Conservation (phyloP, 371 early-diverging fungal species). For the Mucor racemosus region DNA sequence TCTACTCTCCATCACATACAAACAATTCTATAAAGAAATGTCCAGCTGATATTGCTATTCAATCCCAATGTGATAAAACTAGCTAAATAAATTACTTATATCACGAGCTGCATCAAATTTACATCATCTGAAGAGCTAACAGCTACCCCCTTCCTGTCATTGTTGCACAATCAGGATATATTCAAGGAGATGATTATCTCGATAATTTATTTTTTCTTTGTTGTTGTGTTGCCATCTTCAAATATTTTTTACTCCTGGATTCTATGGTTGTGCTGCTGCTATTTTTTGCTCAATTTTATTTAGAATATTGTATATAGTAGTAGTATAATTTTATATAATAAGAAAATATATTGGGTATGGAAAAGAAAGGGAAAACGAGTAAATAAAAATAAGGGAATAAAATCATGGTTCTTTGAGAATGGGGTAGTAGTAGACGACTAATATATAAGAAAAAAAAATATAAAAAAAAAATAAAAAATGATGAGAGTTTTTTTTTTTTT, state of each 20-base stretch:
- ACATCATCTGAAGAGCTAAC: slow-evolving; percentile 3
- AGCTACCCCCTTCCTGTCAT: not conserved
- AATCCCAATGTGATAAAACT: too few relatives aligned
- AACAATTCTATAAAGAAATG: too few relatives aligned
- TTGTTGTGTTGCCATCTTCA: not conserved
- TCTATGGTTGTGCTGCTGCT: not conserved
- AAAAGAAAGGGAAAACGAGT: not conserved
- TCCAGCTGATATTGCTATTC: too few relatives aligned
- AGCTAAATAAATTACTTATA: too few relatives aligned
- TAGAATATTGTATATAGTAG: not conserved
- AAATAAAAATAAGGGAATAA: not conserved
- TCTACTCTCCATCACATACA: too few relatives aligned
- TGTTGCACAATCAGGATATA: not conserved
- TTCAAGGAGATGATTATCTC: slow-evolving; percentile 1
- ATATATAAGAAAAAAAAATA: not conserved
- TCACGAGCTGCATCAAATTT: not conserved
- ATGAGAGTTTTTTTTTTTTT: not conserved
- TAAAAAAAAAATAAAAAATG: too few relatives aligned
- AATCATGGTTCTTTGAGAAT: not conserved
- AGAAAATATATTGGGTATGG: slow-evolving; percentile 1
- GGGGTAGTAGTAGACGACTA: not conserved
- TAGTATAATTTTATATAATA: not conserved
- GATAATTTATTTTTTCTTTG: not conserved
- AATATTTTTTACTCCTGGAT: not conserved
- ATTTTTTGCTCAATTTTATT: not conserved